Percentiles rank a stretch among this genome's conserved stretches.
Evolutionary conservation across 805 yeast genomes (phyloP).

Genomic region (Henningerozyma blattae): DNA sequence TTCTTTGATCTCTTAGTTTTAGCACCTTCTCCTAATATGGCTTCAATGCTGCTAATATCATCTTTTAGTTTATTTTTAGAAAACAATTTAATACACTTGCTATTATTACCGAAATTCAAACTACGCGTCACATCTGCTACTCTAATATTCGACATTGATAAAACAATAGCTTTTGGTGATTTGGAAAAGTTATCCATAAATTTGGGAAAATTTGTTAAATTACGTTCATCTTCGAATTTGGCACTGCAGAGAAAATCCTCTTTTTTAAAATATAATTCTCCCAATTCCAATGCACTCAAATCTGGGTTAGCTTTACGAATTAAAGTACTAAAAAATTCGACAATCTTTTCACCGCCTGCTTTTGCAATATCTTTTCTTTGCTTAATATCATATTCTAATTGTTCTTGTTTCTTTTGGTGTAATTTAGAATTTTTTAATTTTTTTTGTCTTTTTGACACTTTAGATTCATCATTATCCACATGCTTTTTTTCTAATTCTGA

Average conservation of each 20-base stretch:
- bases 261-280: conserved; percentile 50
- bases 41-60: conserved; percentile 31
- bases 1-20: conserved; percentile 8
- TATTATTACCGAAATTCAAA: conserved; percentile 28
- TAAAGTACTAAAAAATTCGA: conserved; percentile 53
- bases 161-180: conserved; percentile 33
- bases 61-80: conserved; percentile 61
- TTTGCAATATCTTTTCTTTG: conserved; percentile 44
- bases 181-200: conserved; percentile 43
- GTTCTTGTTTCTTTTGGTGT: conserved; percentile 52
- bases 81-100: conserved; percentile 57
- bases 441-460: conserved; percentile 22
- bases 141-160: conserved; percentile 69
- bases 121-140: conserved; percentile 79
- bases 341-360: conserved; percentile 46
- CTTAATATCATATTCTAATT: conserved; percentile 51
- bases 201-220: conserved; percentile 39
- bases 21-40: conserved; percentile 7
- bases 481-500: conserved; percentile 7
- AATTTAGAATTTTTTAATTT: conserved; percentile 29
- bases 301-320: conserved; percentile 52
- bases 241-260: conserved; percentile 49
- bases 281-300: conserved; percentile 62
- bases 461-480: conserved; percentile 7
- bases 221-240: conserved; percentile 41